phyloP scores from a whole-genome alignment of 345 rosid genomes.

The Jatropha curcas region DNA sequence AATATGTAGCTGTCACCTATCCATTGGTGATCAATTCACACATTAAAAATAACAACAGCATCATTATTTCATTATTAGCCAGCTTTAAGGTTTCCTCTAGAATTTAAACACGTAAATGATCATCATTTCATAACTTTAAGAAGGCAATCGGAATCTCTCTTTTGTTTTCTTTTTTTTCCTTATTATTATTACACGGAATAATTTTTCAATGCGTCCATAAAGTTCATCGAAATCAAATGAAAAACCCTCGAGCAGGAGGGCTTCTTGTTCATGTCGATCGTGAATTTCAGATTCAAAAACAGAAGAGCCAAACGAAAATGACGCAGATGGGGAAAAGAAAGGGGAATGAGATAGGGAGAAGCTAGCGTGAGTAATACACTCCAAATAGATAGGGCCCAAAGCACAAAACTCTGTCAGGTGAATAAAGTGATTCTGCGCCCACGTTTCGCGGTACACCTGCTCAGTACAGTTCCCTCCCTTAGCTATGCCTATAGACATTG shows the following conservation, averaged over 20 bases:
- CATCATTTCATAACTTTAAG: not conserved
- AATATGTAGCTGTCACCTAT: no score
- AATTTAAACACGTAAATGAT: not conserved
- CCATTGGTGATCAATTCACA: no score
- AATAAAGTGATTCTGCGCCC: conserved; percentile 16
- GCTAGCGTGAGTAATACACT: conserved; percentile 19
- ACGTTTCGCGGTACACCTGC: conserved; percentile 16
- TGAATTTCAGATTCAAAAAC: conserved; percentile 4
- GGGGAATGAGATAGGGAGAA: not conserved
- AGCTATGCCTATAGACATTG: no score
- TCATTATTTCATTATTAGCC: no score
- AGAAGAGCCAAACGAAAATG: not conserved
- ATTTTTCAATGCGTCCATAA: not conserved
- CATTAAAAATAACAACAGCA: no score
- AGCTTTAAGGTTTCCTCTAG: not conserved
- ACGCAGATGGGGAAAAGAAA: not conserved
- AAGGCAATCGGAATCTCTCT: conserved; percentile 9
- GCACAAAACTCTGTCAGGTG: conserved; percentile 13
- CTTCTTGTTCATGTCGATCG: no score
- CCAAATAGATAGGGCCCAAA: conserved; percentile 11
- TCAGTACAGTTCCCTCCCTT: no score
- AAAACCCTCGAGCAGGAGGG: not conserved
- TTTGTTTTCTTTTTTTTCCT: no score
- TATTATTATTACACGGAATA: not conserved
- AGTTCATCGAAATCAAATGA: not conserved